Evolutionary conservation across 1,284 basidiomycete species (phyloP).

Genomic region (Lentinus polychrous): DNA sequence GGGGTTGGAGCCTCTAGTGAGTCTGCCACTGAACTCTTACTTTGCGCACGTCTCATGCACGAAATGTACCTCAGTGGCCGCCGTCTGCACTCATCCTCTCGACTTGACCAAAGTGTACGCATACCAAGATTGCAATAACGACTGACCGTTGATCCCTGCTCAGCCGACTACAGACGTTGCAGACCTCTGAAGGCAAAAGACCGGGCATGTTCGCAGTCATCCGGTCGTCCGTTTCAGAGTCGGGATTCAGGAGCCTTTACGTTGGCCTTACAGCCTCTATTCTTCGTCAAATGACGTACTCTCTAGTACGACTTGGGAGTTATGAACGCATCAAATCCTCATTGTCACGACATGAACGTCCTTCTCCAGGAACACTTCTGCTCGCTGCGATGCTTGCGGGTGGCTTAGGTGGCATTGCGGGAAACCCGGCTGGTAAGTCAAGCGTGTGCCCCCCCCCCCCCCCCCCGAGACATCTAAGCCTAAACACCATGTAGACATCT

Average conservation of each 20-base stretch:
- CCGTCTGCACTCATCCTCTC: constrained; percentile 79
- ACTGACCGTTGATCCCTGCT: background rate
- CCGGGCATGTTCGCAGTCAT: constrained; percentile 55
- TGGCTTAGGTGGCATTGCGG: constrained; percentile 71
- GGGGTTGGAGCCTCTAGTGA: constrained; percentile 73
- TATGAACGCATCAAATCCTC: constrained; percentile 74
- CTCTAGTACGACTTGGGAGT: constrained; percentile 77
- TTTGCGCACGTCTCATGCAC: constrained; percentile 5
- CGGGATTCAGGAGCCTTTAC: constrained; percentile 70
- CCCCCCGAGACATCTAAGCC: background rate
- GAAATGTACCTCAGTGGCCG: constrained; percentile 64
- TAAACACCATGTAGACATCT: constrained; percentile 40
- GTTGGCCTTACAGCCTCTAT: constrained; percentile 82
- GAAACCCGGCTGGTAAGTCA: constrained; percentile 68
- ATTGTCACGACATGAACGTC: constrained; percentile 39
- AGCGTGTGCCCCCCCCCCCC: background rate
- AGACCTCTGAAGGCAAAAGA: constrained; percentile 32
- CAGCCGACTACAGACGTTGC: constrained; percentile 76
- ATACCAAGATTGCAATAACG: background rate
- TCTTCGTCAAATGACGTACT: constrained; percentile 89
- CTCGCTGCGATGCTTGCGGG: constrained; percentile 68
- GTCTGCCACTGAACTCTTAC: constrained; percentile 23
- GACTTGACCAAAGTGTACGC: constrained; percentile 84
- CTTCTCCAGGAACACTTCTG: constrained; percentile 50
- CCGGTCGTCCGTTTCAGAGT: constrained; percentile 47